Evolutionary conservation across 2,329 filamentous ascomycete species (phyloP).

Genomic region (Pyrenophora teres): DNA sequence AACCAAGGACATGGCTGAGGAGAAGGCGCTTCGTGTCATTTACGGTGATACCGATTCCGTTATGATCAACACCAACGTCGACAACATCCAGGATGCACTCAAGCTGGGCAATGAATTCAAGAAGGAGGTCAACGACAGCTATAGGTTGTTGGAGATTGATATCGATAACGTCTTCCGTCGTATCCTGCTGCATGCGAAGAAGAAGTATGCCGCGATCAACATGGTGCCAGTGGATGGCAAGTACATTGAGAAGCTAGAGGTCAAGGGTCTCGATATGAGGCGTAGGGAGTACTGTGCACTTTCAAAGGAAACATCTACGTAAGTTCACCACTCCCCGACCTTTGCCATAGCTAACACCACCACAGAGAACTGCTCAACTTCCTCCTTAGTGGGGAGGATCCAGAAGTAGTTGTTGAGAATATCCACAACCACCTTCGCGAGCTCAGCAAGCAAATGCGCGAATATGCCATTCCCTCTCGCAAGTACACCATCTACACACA

Average conservation of each 20-base stretch:
- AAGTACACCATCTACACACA: constrained; percentile 99
- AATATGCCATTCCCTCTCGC: constrained; percentile 70
- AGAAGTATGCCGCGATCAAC: constrained; percentile 98
- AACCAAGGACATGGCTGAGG: constrained; percentile 94
- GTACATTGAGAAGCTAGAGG: constrained; percentile 91
- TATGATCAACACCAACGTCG: constrained; percentile 99
- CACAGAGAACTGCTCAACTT: constrained; percentile 80
- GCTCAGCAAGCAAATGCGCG: constrained; percentile 84
- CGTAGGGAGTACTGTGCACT: constrained; percentile 94
- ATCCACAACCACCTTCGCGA: constrained; percentile 93
- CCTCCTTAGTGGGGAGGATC: constrained; percentile 90
- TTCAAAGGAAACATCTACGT: constrained; percentile 88
- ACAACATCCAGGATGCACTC: constrained; percentile 87
- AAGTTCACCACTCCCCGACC: constrained; percentile 26
- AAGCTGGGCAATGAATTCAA: constrained; percentile 96
- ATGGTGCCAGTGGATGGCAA: constrained; percentile 87
- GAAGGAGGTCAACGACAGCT: constrained; percentile 89
- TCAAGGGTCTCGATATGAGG: constrained; percentile 98
- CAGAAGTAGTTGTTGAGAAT: constrained; percentile 82
- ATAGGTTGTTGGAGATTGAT: constrained; percentile 92
- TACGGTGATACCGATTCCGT: constrained; percentile 99
- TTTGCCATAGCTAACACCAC: constrained; percentile 13
- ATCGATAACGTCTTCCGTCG: constrained; percentile 97
- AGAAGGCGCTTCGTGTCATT: constrained; percentile 88
- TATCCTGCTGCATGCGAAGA: constrained; percentile 93